These are phyloP conservation scores for Glycyrrhiza uralensis DNA, from an alignment of 306 rosid species.

Conservation along the genomic window DNA sequence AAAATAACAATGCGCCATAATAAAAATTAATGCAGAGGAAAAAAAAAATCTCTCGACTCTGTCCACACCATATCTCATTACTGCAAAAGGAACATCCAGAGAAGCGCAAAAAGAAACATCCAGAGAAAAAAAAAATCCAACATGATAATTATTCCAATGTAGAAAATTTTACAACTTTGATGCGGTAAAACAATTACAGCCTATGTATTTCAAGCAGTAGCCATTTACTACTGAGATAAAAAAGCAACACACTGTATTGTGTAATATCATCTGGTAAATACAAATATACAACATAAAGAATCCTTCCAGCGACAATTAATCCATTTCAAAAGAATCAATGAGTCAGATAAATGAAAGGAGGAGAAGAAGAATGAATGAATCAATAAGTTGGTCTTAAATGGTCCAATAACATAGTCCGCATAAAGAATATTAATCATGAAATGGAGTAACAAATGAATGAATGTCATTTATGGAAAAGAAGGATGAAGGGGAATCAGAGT, in stretches of 20 bases:
- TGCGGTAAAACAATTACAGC: too few species aligned
- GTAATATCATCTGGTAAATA: background rate
- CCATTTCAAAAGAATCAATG: background rate
- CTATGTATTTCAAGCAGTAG: too few species aligned
- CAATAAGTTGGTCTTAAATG: background rate
- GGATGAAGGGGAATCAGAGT: background rate
- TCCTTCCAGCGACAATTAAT: background rate
- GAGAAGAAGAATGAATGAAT: background rate
- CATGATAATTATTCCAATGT: background rate
- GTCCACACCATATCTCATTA: slow-evolving; percentile 15
- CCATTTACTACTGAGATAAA: background rate
- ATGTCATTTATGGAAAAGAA: background rate
- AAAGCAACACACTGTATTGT: background rate
- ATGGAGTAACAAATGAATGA: slow-evolving; percentile 17
- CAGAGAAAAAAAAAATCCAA: background rate
- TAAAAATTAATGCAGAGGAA: background rate
- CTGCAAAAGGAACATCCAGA: background rate
- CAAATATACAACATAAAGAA: too few species aligned
- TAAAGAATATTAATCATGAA: background rate
- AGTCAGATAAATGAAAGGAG: background rate
- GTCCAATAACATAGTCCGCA: background rate
- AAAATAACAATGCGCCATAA: background rate
- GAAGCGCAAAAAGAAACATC: background rate
- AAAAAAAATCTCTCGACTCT: slow-evolving; percentile 15
- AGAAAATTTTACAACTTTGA: background rate